Evolutionary conservation across 1,139 yeast genomes (phyloP).

Genomic region (Saccharomyces hybrid): DNA sequence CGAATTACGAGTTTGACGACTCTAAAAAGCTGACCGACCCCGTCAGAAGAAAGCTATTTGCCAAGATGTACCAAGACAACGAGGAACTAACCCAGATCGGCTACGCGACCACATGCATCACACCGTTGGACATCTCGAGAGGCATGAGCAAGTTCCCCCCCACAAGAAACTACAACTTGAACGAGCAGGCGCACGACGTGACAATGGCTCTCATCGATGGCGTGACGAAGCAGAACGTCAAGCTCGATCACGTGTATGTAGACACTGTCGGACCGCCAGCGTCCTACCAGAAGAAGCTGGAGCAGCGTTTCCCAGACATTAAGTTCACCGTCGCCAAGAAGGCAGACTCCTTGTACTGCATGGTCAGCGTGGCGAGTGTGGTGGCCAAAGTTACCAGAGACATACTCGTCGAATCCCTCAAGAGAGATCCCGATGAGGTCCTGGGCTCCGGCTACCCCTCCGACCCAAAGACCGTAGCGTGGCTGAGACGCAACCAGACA

Average conservation of each 20-base stretch:
- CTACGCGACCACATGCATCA: constrained; percentile 79
- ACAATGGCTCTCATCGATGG: constrained; percentile 69
- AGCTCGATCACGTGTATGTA: constrained; percentile 63
- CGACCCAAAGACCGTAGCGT: constrained; percentile 72
- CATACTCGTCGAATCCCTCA: constrained; percentile 43
- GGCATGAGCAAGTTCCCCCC: constrained; percentile 73
- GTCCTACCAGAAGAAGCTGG: constrained; percentile 69
- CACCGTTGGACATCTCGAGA: constrained; percentile 77
- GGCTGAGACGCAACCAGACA: constrained; percentile 57
- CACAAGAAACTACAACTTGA: constrained; percentile 62
- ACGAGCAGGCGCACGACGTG: constrained; percentile 93
- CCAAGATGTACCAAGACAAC: constrained; percentile 44
- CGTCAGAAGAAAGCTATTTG: constrained; percentile 54
- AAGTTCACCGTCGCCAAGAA: constrained; percentile 85
- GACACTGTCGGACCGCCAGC: constrained; percentile 97
- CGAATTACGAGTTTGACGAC: constrained; percentile 76
- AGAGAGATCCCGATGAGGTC: constrained; percentile 16
- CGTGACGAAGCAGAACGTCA: constrained; percentile 53
- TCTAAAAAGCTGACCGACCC: constrained; percentile 78
- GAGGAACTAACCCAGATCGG: constrained; percentile 59
- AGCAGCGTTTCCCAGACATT: constrained; percentile 57
- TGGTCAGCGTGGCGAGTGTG: constrained; percentile 93
- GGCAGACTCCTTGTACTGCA: constrained; percentile 90
- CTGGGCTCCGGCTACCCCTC: constrained; percentile 90
- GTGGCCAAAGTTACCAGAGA: constrained; percentile 97